phyloP scores from a whole-genome alignment of 108 stramenopile genomes.

The Mediolabrus comicus region DNA sequence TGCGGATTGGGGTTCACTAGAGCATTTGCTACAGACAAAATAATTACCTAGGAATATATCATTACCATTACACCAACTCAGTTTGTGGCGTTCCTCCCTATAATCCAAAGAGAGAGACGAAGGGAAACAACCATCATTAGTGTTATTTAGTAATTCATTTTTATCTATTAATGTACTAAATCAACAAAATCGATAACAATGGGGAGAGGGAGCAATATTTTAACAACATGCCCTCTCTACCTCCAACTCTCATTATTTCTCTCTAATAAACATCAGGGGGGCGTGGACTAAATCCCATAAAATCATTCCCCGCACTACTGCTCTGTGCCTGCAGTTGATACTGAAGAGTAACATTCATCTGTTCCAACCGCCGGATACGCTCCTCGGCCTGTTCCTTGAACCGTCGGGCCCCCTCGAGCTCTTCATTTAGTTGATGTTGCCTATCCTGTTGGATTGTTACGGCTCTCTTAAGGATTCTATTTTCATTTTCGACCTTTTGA shows the following conservation, averaged over 20 bases:
- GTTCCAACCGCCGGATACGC: slow-evolving; percentile 73
- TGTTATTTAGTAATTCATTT: background rate
- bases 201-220: background rate
- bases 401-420: slow-evolving; percentile 64
- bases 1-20: background rate
- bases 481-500: slow-evolving; percentile 66
- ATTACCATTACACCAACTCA: no score
- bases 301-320: slow-evolving; percentile 59
- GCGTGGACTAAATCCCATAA: slow-evolving; percentile 59
- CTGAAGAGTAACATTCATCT: slow-evolving; percentile 72
- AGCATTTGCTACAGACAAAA: no score
- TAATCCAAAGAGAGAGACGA: no score
- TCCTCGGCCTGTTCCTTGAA: slow-evolving; percentile 73
- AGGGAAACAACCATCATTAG: no score
- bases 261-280: slow-evolving; percentile 76
- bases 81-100: no score
- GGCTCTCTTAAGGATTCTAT: slow-evolving; percentile 72
- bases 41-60: no score
- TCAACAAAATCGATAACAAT: background rate
- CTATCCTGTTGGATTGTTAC: slow-evolving; percentile 85
- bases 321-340: slow-evolving; percentile 76
- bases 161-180: background rate
- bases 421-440: slow-evolving; percentile 61
- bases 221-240: background rate
- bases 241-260: background rate